Conservation (phyloP, 1,284 basidiomycete species). For the Porodaedalea pini region DNA sequence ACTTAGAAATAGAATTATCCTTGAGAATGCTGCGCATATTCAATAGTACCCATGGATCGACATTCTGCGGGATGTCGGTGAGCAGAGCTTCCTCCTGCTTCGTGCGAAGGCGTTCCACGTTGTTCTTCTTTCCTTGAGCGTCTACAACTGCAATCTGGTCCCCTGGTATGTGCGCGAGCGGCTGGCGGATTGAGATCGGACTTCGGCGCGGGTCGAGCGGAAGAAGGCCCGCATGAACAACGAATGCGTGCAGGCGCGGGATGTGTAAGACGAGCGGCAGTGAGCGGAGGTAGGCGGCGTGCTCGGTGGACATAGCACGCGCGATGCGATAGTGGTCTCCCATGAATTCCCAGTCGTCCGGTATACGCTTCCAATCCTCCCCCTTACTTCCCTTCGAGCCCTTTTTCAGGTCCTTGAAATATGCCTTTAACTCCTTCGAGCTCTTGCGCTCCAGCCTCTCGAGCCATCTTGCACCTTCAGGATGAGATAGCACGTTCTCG, state of each 20-base stretch:
- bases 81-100: conserved; percentile 62
- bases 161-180: conserved; percentile 57
- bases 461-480: conserved; percentile 45
- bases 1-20: conserved; percentile 51
- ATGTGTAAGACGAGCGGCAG: conserved; percentile 74
- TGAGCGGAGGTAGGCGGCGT: conserved; percentile 66
- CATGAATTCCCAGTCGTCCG: conserved; percentile 67
- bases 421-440: conserved; percentile 40
- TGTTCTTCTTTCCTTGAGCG: conserved; percentile 21
- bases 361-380: conserved; percentile 43
- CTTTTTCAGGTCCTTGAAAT: conserved; percentile 34
- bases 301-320: conserved; percentile 48
- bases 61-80: conserved; percentile 66
- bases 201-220: conserved; percentile 59
- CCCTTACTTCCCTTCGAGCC: conserved; percentile 40
- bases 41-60: conserved; percentile 66
- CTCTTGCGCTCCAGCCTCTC: conserved; percentile 35
- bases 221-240: conserved; percentile 83
- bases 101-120: conserved; percentile 32
- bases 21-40: conserved; percentile 71
- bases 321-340: conserved; percentile 76
- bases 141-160: conserved; percentile 12
- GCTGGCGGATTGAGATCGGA: conserved; percentile 52
- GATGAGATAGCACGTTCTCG: conserved; percentile 33
- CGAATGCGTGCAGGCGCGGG: conserved; percentile 71